phyloP scores from a whole-genome alignment of 495 filamentous ascomycete genomes.

The Xanthoparmelia taractica region DNA sequence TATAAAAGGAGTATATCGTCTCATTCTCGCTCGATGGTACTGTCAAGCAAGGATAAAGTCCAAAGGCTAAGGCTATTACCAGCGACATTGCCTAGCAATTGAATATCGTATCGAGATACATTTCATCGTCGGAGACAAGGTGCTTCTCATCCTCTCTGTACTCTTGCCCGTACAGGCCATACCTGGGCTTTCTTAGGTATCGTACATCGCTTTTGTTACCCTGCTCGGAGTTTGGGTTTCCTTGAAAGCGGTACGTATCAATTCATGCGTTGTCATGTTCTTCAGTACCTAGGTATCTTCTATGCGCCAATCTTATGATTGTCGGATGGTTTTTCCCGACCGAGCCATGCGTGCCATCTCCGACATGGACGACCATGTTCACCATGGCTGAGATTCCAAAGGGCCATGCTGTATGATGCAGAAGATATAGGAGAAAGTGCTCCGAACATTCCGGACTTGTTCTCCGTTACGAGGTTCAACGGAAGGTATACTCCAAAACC shows the following conservation, averaged over 20 bases:
- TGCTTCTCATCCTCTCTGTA: not conserved
- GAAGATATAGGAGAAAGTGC: slow-evolving; percentile 1
- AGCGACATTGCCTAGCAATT: not conserved
- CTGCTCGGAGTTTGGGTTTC: not conserved
- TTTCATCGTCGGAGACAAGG: not conserved
- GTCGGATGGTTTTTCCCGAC: not conserved
- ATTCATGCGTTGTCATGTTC: too few species aligned
- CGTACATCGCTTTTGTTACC: not conserved
- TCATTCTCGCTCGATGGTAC: not conserved
- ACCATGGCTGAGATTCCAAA: not conserved
- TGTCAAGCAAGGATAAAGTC: not conserved
- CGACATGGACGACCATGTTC: not conserved
- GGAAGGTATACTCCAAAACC: not conserved
- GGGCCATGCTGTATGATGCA: not conserved
- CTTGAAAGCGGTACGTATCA: not conserved
- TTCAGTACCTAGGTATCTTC: too few species aligned
- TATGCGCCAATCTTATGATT: not conserved
- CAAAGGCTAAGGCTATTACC: not conserved
- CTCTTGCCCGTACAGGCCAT: not conserved
- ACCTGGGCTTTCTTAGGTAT: not conserved
- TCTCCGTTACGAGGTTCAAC: slow-evolving; percentile 8
- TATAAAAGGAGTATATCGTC: not conserved
- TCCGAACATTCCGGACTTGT: slow-evolving; percentile 1
- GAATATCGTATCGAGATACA: not conserved
- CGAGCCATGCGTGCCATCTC: too few species aligned